These are phyloP conservation scores for Erysimum pusillum DNA, from an alignment of 441 rosid genomes.

Conservation along the genomic window DNA sequence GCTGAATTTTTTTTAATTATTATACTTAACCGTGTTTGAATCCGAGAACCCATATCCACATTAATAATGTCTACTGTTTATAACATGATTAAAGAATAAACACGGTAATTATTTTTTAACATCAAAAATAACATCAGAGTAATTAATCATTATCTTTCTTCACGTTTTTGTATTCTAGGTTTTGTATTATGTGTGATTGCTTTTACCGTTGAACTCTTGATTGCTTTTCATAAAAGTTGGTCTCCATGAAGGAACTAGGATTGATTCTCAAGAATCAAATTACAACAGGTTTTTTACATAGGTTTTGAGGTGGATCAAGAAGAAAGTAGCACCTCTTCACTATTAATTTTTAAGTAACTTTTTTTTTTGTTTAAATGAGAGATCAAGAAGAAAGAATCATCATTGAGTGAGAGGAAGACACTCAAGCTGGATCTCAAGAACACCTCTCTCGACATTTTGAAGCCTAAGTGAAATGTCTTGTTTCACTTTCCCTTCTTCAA, in stretches of 20 bases:
- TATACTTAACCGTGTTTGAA: slow-evolving; percentile 20
- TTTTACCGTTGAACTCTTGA: background rate
- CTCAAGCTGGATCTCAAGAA: slow-evolving; percentile 87
- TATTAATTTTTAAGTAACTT: background rate
- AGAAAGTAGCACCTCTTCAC: slow-evolving; percentile 37
- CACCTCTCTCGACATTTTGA: slow-evolving; percentile 91
- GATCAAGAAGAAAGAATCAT: slow-evolving; percentile 18
- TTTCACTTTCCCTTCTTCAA: slow-evolving; percentile 77
- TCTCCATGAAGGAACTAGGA: slow-evolving; percentile 7
- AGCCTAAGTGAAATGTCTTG: slow-evolving; percentile 83
- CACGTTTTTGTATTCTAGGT: background rate
- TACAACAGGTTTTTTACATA: slow-evolving; percentile 14
- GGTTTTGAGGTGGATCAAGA: slow-evolving; percentile 29
- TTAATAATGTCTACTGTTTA: too few species aligned
- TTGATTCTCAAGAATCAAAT: slow-evolving; percentile 21
- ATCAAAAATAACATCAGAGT: too few species aligned
- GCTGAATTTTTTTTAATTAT: background rate
- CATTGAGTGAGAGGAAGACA: slow-evolving; percentile 94
- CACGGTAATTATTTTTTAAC: too few species aligned
- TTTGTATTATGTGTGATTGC: too few species aligned
- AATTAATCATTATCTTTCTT: too few species aligned
- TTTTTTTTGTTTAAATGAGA: too few species aligned
- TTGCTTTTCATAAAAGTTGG: background rate
- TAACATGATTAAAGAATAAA: too few species aligned
- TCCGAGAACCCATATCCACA: background rate